phyloP scores from a whole-genome alignment of 805 yeast genomes.

The Yarrowia bubula region DNA sequence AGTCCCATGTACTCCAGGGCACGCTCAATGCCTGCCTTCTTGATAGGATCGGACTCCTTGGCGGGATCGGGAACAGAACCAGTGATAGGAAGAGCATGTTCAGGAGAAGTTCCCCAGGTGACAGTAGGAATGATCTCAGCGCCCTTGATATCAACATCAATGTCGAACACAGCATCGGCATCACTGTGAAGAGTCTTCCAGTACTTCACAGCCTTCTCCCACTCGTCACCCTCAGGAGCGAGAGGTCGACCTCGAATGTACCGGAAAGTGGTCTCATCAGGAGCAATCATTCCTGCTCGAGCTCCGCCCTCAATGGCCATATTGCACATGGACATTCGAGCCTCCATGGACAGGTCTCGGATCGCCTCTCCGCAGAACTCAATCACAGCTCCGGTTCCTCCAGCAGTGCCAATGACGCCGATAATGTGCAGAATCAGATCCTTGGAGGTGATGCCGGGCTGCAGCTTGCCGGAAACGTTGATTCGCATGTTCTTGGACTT shows the following conservation, averaged over 20 bases:
- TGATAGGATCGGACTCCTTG: constrained; percentile 57
- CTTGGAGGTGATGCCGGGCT: constrained; percentile 91
- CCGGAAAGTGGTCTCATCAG: constrained; percentile 84
- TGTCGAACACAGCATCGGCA: constrained; percentile 85
- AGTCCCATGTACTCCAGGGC: constrained; percentile 93
- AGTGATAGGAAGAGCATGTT: constrained; percentile 94
- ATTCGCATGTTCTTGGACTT: constrained; percentile 96
- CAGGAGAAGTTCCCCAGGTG: constrained; percentile 99
- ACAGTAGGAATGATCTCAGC: constrained; percentile 90
- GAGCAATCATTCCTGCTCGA: constrained; percentile 98
- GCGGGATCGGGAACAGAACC: constrained; percentile 89
- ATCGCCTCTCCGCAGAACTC: constrained; percentile 97
- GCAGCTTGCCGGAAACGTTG: constrained; percentile 75
- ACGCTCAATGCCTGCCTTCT: constrained; percentile 81
- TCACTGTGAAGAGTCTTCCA: constrained; percentile 89
- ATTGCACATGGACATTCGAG: constrained; percentile 98
- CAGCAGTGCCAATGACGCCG: constrained; percentile 97
- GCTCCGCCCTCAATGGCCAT: constrained; percentile 99
- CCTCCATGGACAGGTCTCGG: constrained; percentile 87
- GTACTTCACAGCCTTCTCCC: constrained; percentile 90
- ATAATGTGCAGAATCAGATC: constrained; percentile 92
- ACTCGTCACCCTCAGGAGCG: constrained; percentile 89
- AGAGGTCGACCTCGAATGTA: constrained; percentile 92
- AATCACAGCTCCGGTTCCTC: constrained; percentile 96
- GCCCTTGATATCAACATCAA: constrained; percentile 76